A percentile compares a stretch with the other conserved stretches of the same genome.
Conservation (phyloP, 2,329 filamentous ascomycete species). For the Colletotrichum chrysophilum region DNA sequence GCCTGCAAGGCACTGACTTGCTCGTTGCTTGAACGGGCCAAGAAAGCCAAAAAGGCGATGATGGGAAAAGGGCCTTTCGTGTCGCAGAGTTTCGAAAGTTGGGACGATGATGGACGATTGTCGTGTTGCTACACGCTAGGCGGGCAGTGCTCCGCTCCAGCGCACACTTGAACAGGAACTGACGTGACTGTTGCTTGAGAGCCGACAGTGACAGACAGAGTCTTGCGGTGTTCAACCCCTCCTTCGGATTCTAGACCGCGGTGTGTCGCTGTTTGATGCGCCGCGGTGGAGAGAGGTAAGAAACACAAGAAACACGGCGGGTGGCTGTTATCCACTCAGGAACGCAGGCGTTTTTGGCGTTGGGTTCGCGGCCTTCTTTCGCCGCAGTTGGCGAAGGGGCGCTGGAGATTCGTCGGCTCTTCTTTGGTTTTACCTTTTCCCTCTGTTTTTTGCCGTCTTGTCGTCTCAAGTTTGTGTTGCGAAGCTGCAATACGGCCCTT, state of each 20-base stretch:
- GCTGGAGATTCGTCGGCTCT: neutral
- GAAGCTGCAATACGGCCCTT: constrained; percentile 13
- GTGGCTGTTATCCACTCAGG: neutral
- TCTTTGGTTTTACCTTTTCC: neutral
- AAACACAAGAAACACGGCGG: neutral
- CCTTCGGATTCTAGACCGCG: neutral
- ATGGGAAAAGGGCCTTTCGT: neutral
- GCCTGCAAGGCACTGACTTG: neutral
- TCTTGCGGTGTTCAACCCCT: neutral
- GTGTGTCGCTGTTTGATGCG: neutral
- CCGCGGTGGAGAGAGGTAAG: neutral
- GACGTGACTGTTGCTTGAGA: neutral
- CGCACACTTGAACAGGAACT: neutral
- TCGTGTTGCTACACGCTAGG: constrained; percentile 1
- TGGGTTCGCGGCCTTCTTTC: neutral
- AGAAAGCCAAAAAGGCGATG: neutral
- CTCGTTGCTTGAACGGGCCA: neutral
- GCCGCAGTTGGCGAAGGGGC: neutral
- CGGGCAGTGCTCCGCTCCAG: neutral
- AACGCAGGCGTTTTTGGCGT: neutral
- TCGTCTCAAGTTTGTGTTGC: constrained; percentile 14
- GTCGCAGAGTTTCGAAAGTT: constrained; percentile 13
- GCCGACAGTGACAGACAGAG: neutral
- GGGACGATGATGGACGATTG: constrained; percentile 2
- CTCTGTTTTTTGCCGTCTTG: neutral